Evolutionary conservation across 257 asterid species (phyloP), one percentile per base, ranked within the genome.

Genomic region (Capsicum baccatum): DNA sequence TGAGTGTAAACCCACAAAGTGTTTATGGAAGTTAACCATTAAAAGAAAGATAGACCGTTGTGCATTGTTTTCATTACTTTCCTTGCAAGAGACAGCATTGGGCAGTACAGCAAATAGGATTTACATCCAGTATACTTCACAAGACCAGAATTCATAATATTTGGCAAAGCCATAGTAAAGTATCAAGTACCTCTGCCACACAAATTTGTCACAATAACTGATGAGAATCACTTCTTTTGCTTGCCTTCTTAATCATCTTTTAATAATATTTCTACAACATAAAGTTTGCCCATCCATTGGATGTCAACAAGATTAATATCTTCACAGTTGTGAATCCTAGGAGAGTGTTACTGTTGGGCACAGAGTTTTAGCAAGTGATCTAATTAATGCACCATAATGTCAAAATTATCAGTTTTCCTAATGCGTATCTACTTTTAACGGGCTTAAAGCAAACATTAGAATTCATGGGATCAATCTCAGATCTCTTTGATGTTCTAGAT

Each of bases 81-180:
- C 81, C 81, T 52, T 76, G 13, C 9, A 73, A 73, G 19, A 73
- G 80, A 74, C 60, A 50, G 57, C 44, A 74, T 74, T 50, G 80
- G 80, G 44, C 37, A 74, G 59, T 74, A 74, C 59, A 73, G 19
- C 80, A 71, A 0, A 44, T 71, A n/a, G 58, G 17, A 47, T 71
- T 44, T 44, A 5, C 6, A 3, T n/a, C 56, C 35, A 70, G 79
- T 58, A 6, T 44, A 47, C 55, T 50, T 47, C 47, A 0, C 47
- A 71, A 74, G 44, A 26, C 26, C 21, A 76, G 48, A 76, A 52
- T 21, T 21, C 63, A 76, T 76, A 35, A 44, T 47, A 71, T 76
- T 57, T 26, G 47, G 21, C 63, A 50, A 76, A 76, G 26, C 42
- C 81, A 52, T 52, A 9, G 6, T 3, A 3, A 74, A 52, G 13